Evolutionary conservation across 2,329 filamentous ascomycete genomes (phyloP).

Genomic region (Biscogniauxia sp.): DNA sequence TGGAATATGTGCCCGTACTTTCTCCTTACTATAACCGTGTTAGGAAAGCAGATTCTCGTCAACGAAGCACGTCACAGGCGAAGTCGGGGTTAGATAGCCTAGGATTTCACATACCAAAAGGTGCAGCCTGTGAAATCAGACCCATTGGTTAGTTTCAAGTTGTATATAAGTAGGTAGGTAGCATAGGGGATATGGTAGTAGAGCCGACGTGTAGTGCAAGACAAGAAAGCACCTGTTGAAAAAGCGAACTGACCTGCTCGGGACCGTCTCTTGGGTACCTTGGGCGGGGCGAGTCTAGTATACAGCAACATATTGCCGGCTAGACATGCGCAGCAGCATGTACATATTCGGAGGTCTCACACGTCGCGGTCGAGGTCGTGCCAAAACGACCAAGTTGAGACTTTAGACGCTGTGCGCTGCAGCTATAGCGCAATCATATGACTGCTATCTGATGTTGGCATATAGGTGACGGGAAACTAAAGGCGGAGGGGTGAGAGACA

Average conservation of each 20-base stretch:
- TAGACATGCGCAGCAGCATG: slow-evolving; percentile 10
- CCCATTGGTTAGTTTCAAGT: slow-evolving; percentile 25
- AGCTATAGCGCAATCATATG: not conserved
- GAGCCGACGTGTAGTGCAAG: not conserved
- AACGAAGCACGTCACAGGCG: slow-evolving; percentile 3
- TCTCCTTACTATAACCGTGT: slow-evolving; percentile 46
- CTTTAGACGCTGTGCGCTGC: not conserved
- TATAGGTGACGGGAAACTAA: too few relatives aligned
- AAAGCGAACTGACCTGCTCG: slow-evolving; percentile 49
- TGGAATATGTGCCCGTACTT: slow-evolving; percentile 38
- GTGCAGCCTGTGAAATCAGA: slow-evolving; percentile 43
- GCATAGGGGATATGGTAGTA: not conserved
- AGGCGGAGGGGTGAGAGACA: not conserved
- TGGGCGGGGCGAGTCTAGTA: slow-evolving; percentile 55
- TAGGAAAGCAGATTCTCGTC: slow-evolving; percentile 18
- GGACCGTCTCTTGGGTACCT: slow-evolving; percentile 58
- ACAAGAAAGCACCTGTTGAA: not conserved
- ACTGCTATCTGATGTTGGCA: too few relatives aligned
- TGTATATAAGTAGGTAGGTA: slow-evolving; percentile 2
- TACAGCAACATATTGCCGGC: slow-evolving; percentile 53
- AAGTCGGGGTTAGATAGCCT: not conserved
- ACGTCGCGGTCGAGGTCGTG: not conserved
- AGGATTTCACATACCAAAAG: slow-evolving; percentile 44
- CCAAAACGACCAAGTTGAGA: not conserved
- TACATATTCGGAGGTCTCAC: slow-evolving; percentile 16